phyloP scores from a whole-genome alignment of 768 basidiomycete genomes.

The Mycena crocata region DNA sequence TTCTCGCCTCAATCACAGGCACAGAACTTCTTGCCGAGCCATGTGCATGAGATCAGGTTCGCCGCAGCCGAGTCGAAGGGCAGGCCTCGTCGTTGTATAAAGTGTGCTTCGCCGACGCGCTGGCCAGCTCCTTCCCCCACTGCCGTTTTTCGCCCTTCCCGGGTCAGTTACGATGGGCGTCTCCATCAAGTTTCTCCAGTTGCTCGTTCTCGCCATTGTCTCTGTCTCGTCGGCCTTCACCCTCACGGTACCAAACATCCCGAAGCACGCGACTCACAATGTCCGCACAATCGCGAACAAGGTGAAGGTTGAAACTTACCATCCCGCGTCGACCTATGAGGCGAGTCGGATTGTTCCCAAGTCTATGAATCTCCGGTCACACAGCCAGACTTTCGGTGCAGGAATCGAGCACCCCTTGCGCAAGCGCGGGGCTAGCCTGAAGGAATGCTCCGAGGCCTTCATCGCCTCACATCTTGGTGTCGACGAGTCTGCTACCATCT shows the following conservation, averaged over 20 bases:
- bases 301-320: constrained; percentile 48
- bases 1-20: too few species aligned
- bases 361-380: neutral
- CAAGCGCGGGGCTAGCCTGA: constrained; percentile 37
- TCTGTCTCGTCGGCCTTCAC: constrained; percentile 42
- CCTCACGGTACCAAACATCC: constrained; percentile 39
- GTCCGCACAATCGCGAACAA: constrained; percentile 43
- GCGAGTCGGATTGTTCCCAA: constrained; percentile 28
- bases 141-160: constrained; percentile 23
- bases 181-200: constrained; percentile 45
- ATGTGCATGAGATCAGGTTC: too few species aligned
- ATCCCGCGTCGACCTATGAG: constrained; percentile 52
- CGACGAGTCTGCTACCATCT: constrained; percentile 34
- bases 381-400: constrained; percentile 40
- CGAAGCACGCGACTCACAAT: constrained; percentile 49
- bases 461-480: constrained; percentile 41
- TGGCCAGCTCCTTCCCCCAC: too few species aligned
- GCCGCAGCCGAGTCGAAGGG: too few species aligned
- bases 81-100: too few species aligned
- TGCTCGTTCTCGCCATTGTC: constrained; percentile 43
- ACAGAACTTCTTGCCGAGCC: too few species aligned
- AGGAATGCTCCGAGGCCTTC: constrained; percentile 46
- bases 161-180: constrained; percentile 34
- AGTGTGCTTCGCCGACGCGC: too few species aligned
- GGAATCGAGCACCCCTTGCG: constrained; percentile 41